Conservation (phyloP, 2,329 filamentous ascomycete genomes). For the Aspergillus sp. region DNA sequence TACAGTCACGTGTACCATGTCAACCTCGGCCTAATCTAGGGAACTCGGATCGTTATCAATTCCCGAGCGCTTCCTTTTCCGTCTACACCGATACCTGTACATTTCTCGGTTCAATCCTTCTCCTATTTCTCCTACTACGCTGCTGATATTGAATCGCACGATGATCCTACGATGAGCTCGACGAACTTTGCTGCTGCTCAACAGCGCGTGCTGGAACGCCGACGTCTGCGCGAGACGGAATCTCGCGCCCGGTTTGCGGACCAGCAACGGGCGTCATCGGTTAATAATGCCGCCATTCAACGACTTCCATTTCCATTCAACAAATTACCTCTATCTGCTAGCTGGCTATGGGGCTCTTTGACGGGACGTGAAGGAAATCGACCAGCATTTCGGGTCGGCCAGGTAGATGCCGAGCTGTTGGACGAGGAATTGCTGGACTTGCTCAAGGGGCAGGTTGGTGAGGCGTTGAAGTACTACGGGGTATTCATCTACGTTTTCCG, state of each 20-base stretch:
- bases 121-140: background rate
- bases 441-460: slow-evolving; percentile 75
- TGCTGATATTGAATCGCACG: slow-evolving; percentile 9
- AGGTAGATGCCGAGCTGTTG: slow-evolving; percentile 90
- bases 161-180: slow-evolving; percentile 46
- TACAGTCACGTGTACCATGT: background rate
- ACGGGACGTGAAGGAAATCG: slow-evolving; percentile 69
- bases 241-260: slow-evolving; percentile 49
- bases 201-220: slow-evolving; percentile 74
- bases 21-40: background rate
- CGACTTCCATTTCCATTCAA: slow-evolving; percentile 59
- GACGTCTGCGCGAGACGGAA: slow-evolving; percentile 65
- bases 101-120: slow-evolving; percentile 8
- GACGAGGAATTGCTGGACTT: slow-evolving; percentile 89
- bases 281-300: slow-evolving; percentile 49
- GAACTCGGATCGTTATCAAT: background rate
- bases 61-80: background rate
- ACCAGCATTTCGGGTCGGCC: slow-evolving; percentile 85
- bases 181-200: slow-evolving; percentile 82
- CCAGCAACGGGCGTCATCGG: slow-evolving; percentile 41
- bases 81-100: background rate
- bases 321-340: slow-evolving; percentile 38
- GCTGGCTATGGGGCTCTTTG: slow-evolving; percentile 61
- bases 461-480: slow-evolving; percentile 80
- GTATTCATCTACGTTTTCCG: slow-evolving; percentile 35